Evolutionary conservation across 306 rosid genomes (phyloP).

Genomic region (Lablab purpureus): DNA sequence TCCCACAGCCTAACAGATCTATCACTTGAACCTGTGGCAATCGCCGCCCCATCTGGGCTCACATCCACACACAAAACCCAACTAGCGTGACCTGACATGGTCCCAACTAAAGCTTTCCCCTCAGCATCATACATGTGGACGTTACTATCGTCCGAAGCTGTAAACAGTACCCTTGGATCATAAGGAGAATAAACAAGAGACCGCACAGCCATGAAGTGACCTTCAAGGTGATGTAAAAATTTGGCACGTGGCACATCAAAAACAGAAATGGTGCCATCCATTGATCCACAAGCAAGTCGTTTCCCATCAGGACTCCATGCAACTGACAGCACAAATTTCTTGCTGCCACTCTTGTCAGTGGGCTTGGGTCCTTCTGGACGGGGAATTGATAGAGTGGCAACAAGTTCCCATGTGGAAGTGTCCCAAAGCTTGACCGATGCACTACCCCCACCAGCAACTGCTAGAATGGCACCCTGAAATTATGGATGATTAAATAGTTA

Average conservation of each 20-base stretch:
- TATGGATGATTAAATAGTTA: slow-evolving; percentile 27
- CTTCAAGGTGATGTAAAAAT: slow-evolving; percentile 93
- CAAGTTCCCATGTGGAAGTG: slow-evolving; percentile 78
- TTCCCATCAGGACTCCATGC: slow-evolving; percentile 96
- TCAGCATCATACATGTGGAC: slow-evolving; percentile 97
- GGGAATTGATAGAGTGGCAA: slow-evolving; percentile 85
- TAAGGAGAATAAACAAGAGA: slow-evolving; percentile 89
- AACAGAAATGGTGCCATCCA: slow-evolving; percentile 97
- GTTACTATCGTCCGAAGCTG: slow-evolving; percentile 89
- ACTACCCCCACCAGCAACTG: slow-evolving; percentile 99
- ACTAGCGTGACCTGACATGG: slow-evolving; percentile 93
- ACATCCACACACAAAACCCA: slow-evolving; percentile 94
- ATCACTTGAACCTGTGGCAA: slow-evolving; percentile 97
- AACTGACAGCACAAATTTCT: slow-evolving; percentile 93
- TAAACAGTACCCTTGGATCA: slow-evolving; percentile 81
- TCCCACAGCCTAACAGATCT: slow-evolving; percentile 97
- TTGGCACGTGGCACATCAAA: slow-evolving; percentile 81
- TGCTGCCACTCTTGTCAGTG: slow-evolving; percentile 83
- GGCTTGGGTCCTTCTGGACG: slow-evolving; percentile 91
- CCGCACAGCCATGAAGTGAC: slow-evolving; percentile 95
- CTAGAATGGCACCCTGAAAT: slow-evolving; percentile 85
- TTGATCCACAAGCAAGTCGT: slow-evolving; percentile 89
- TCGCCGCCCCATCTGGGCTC: slow-evolving; percentile 87
- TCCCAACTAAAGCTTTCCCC: slow-evolving; percentile 76
- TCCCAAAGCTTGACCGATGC: slow-evolving; percentile 98